phyloP scores from a whole-genome alignment of 2,329 filamentous ascomycete species.

The Alternaria atra region DNA sequence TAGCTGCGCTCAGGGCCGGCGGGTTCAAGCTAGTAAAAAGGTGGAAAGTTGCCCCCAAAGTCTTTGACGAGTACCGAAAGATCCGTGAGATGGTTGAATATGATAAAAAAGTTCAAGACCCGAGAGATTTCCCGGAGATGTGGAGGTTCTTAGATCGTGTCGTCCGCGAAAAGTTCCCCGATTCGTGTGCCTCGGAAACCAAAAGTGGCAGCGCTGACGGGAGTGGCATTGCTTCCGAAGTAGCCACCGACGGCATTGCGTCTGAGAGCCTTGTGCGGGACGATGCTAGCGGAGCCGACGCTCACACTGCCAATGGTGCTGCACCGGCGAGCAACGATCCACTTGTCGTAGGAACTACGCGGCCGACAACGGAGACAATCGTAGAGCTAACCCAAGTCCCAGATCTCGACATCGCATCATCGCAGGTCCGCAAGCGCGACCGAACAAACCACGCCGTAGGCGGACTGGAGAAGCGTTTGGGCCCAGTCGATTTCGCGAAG shows the following conservation, averaged over 20 bases:
- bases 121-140: not conserved
- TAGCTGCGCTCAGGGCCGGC: not conserved
- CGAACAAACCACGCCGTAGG: not conserved
- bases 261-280: accelerated
- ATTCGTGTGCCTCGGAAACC: not conserved
- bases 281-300: not conserved
- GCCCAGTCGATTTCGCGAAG: too few species aligned
- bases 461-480: too few species aligned
- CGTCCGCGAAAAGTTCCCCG: not conserved
- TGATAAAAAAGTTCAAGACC: not conserved
- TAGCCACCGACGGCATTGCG: not conserved
- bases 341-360: not conserved
- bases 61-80: not conserved
- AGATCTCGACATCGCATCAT: not conserved
- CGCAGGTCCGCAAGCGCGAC: not conserved
- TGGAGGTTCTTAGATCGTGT: not conserved
- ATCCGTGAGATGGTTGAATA: not conserved
- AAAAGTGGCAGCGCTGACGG: not conserved
- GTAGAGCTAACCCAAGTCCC: not conserved
- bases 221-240: accelerated
- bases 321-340: not conserved
- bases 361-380: not conserved
- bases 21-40: not conserved
- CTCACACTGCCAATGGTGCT: not conserved
- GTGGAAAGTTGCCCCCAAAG: not conserved